phyloP scores from a whole-genome alignment of 2,329 filamentous ascomycete species.

The Botrytis medusae region DNA sequence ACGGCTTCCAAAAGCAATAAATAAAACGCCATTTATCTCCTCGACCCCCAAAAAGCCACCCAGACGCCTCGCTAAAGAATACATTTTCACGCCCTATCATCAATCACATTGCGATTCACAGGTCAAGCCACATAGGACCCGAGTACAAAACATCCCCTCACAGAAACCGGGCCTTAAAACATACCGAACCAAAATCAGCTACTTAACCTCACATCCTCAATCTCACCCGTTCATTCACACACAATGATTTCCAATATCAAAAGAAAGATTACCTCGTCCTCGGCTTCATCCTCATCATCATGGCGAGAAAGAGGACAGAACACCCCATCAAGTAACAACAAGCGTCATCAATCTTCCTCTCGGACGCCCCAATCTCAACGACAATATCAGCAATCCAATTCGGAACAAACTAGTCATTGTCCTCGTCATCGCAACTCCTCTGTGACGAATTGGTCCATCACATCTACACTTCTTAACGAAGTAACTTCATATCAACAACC shows the following conservation, averaged over 20 bases:
- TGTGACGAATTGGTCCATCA: constrained; percentile 8
- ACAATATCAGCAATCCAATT: background rate
- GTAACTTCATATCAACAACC: background rate
- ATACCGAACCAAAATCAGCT: background rate
- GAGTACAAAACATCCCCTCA: background rate
- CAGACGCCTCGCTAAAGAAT: constrained; percentile 16
- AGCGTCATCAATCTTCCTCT: background rate
- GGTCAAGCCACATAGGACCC: background rate
- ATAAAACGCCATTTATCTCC: background rate
- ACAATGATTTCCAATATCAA: constrained; percentile 16
- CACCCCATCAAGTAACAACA: background rate
- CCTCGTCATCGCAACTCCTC: constrained; percentile 4
- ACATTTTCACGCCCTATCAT: background rate
- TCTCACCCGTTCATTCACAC: background rate
- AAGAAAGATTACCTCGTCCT: background rate
- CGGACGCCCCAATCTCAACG: background rate
- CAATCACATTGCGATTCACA: background rate
- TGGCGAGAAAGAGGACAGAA: constrained; percentile 1
- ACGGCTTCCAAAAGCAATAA: background rate
- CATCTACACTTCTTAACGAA: background rate
- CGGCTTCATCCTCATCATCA: background rate
- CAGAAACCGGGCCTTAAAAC: background rate
- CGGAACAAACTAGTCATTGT: background rate
- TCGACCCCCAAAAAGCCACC: background rate
- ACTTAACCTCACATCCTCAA: background rate